Base-by-base conservation (phyloP, 768 basidiomycete species). In the Russula foetens region DNA sequence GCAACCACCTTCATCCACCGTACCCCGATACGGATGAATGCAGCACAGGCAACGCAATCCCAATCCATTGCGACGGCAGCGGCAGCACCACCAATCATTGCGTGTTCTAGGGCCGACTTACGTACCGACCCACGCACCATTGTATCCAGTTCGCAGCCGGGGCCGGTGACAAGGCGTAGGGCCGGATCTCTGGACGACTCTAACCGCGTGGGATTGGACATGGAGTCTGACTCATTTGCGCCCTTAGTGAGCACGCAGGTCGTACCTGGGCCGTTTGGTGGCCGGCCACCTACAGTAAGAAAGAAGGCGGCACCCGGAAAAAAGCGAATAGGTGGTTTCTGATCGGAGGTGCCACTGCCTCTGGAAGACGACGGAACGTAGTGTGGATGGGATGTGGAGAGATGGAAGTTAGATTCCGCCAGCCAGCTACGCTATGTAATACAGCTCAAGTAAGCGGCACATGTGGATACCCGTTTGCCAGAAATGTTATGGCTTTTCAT, bases 291-390 rank as follows among this genome's bases (percentile, higher is more conserved):
- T 17, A 65, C 67, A 15, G 68, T 63, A 6, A 88, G 81, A 73
- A 85, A 84, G 74, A 86, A 83, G 69, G 58, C 71, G 28, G 69
- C 15, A 1, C 3, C 9, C 3, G 56, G 63, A 23, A 89, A 85
- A 75, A 91, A 86, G 72, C 76, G 89, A 24, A 46, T 90, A 44
- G 88, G 86, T 11, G 90, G 90, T 8, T 92, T 92, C 69, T 92
- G 71, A 80, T 21, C 24, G 44, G 39, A 33, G 7, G 19, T 15
- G 21, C n/a, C n/a, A n/a, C n/a, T n/a, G n/a, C n/a, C n/a, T n/a
- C n/a, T n/a, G n/a, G n/a, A n/a, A n/a, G n/a, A n/a, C 35, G 53
- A 23, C 44, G 44, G 51, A 17, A 28, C 11, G 21, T 24, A 7
- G 7, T 39, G 53, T 50, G 53, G 52, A 29, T 45, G n/a, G n/a